Evolutionary conservation across 441 rosid genomes (phyloP).

Genomic region (Omphalea diandra): DNA sequence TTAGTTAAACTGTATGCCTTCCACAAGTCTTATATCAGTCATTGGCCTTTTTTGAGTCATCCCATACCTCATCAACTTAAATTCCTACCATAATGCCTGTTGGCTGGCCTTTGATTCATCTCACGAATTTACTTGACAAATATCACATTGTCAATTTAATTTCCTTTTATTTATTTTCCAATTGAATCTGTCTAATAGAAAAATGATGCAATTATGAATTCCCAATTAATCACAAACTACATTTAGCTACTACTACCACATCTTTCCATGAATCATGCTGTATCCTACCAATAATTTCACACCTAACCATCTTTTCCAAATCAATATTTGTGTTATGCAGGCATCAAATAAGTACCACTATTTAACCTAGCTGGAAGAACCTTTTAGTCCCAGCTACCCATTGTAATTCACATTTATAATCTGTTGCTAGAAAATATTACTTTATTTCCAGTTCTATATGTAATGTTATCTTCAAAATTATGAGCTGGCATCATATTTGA

Average conservation of each 20-base stretch:
- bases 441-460: conserved; percentile 80
- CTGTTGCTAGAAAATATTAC: conserved; percentile 33
- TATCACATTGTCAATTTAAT: too few species aligned
- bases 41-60: too few species aligned
- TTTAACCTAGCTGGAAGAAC: background rate
- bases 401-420: background rate
- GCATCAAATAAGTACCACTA: background rate
- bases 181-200: too few species aligned
- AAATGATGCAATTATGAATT: too few species aligned
- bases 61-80: too few species aligned
- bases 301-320: background rate
- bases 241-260: background rate
- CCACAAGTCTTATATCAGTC: too few species aligned
- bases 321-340: background rate
- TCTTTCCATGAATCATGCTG: background rate
- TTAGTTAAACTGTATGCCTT: too few species aligned
- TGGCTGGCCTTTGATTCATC: too few species aligned
- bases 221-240: background rate
- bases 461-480: conserved; percentile 58
- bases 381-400: background rate
- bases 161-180: too few species aligned
- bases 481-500: conserved; percentile 36
- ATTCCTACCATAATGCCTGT: too few species aligned
- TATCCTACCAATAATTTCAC: background rate
- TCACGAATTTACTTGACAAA: too few species aligned